phyloP scores from a whole-genome alignment of 495 filamentous ascomycete genomes.

The Pyrenula massariospora region DNA sequence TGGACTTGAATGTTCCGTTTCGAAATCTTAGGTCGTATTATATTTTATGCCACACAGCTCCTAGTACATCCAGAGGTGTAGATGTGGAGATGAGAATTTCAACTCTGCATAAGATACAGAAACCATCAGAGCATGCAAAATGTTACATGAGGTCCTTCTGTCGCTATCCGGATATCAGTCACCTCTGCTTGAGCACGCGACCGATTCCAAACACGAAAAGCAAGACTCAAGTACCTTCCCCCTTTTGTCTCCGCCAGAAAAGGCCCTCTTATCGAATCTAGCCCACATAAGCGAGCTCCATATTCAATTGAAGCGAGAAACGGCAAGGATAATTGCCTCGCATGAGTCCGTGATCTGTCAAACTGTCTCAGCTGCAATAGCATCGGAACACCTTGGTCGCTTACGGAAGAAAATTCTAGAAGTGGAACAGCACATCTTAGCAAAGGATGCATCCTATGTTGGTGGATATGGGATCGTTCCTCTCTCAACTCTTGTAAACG shows the following conservation, averaged over 20 bases:
- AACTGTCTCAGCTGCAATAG: constrained; percentile 72
- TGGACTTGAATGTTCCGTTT: no score
- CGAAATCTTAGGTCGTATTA: no score
- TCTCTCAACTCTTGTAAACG: constrained; percentile 66
- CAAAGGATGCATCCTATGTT: constrained; percentile 58
- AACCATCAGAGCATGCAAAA: constrained; percentile 34
- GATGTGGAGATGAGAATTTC: no score
- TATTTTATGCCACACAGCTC: no score
- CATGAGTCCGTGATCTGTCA: constrained; percentile 75
- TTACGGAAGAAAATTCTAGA: constrained; percentile 78
- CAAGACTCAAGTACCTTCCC: constrained; percentile 28
- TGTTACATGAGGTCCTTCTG: constrained; percentile 96
- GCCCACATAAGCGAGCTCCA: constrained; percentile 68
- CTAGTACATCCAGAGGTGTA: no score
- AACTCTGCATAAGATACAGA: no score
- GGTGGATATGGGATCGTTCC: constrained; percentile 90
- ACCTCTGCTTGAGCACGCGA: constrained; percentile 52
- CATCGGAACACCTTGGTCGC: constrained; percentile 55
- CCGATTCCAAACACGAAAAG: constrained; percentile 21
- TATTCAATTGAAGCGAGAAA: constrained; percentile 49
- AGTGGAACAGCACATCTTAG: constrained; percentile 68
- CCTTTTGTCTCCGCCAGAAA: constrained; percentile 64
- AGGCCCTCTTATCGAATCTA: constrained; percentile 65
- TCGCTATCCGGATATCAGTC: constrained; percentile 89
- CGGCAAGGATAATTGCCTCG: constrained; percentile 49